phyloP scores from a whole-genome alignment of 164 flowering plant genomes.

The Platanus orientalis region DNA sequence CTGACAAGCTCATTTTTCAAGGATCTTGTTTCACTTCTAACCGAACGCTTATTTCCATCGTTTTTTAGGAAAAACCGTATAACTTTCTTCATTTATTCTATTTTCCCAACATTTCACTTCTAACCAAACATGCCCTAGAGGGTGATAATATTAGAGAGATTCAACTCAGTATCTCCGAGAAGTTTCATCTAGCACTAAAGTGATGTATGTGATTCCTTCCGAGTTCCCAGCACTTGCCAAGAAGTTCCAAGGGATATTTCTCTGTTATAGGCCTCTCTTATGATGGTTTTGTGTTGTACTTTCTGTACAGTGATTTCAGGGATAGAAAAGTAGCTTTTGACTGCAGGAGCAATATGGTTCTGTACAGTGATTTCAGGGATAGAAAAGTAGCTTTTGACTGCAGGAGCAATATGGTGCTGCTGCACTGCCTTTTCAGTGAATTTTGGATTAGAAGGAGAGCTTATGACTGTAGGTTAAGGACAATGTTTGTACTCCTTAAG shows the following conservation, averaged over 20 bases:
- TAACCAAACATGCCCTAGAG: no score
- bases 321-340: no score
- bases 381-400: not conserved
- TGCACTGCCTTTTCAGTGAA: constrained; percentile 8
- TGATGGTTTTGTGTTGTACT: constrained; percentile 12
- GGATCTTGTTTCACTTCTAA: no score
- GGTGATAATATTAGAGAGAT: no score
- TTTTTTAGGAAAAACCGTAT: no score
- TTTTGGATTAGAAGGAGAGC: constrained; percentile 2
- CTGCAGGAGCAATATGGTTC: no score
- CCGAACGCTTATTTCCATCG: no score
- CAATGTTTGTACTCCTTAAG: not conserved
- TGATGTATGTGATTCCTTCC: constrained; percentile 7
- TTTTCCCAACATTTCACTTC: no score
- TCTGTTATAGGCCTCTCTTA: constrained; percentile 25
- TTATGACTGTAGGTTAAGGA: constrained; percentile 11
- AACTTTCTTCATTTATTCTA: no score
- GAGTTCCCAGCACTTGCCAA: constrained; percentile 22
- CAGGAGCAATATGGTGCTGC: not conserved
- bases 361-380: no score
- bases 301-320: constrained; percentile 14
- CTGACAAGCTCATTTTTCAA: no score
- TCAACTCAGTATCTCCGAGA: not conserved
- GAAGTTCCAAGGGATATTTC: constrained; percentile 42
- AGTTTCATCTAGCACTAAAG: constrained; percentile 6